Percentiles rank a stretch among this genome's conserved stretches.
Conservation (phyloP, 2,329 filamentous ascomycete genomes). For the Colletotrichum lupini region DNA sequence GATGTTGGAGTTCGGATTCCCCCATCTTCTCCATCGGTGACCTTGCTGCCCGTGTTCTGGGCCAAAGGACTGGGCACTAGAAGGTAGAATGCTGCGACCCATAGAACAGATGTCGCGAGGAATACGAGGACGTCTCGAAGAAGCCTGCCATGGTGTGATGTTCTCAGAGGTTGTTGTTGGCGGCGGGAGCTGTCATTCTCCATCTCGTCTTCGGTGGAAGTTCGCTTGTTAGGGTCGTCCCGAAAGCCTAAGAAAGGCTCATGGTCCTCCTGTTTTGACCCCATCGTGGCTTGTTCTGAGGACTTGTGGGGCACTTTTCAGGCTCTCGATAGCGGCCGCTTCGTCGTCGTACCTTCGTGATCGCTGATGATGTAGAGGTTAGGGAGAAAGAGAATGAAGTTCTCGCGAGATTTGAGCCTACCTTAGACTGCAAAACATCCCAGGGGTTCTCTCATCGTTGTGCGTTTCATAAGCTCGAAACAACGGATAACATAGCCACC, state of each 20-base stretch:
- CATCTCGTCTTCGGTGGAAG: background rate
- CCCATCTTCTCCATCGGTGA: background rate
- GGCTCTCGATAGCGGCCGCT: background rate
- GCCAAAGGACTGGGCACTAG: background rate
- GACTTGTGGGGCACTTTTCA: background rate
- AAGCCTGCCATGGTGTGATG: background rate
- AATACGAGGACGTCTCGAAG: conserved; percentile 12
- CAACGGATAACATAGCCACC: background rate
- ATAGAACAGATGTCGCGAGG: conserved; percentile 37
- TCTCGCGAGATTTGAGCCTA: background rate
- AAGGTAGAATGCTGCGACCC: conserved; percentile 35
- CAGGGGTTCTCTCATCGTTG: background rate
- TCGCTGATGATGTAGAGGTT: no score
- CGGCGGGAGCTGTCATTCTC: background rate
- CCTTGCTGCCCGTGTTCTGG: background rate
- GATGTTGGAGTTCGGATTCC: no score
- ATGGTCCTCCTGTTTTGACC: conserved; percentile 9
- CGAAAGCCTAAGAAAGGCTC: conserved; percentile 29
- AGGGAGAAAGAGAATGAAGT: no score
- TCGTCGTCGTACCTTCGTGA: no score
- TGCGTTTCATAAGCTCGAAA: background rate
- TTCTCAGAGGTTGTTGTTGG: background rate
- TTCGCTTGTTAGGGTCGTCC: background rate
- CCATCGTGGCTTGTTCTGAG: background rate
- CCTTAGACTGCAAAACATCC: background rate